These are phyloP conservation scores for Rhododendron williamsianum DNA, from an alignment of 148 eudicot species.

Conservation along the genomic window DNA sequence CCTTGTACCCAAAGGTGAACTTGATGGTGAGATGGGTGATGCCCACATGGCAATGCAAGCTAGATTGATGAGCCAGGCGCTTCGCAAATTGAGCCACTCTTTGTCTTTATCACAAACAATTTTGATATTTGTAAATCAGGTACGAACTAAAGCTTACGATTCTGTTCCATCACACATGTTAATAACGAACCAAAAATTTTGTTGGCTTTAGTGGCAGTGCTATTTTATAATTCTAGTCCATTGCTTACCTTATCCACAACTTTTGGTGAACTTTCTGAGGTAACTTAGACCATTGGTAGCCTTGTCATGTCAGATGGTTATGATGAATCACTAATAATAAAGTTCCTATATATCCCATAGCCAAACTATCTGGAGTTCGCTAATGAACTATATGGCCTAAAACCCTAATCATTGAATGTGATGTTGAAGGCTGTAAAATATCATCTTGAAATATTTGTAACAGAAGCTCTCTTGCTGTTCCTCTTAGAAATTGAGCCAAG, in stretches of 20 bases:
- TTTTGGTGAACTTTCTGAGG: neutral
- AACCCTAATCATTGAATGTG: neutral
- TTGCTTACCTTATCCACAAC: neutral
- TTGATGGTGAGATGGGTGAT: slow-evolving; percentile 99
- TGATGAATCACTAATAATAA: neutral
- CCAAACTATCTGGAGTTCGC: too few species aligned
- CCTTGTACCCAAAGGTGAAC: slow-evolving; percentile 94
- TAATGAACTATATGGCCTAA: too few species aligned
- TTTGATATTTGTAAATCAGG: slow-evolving; percentile 90
- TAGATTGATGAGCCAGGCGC: slow-evolving; percentile 97
- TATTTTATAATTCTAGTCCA: neutral
- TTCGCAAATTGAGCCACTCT: slow-evolving; percentile 94
- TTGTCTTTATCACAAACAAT: slow-evolving; percentile 83
- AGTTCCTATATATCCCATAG: neutral
- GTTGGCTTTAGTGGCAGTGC: neutral
- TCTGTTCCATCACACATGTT: neutral
- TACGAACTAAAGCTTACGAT: neutral
- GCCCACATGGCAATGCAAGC: slow-evolving; percentile 99
- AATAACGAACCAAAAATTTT: neutral
- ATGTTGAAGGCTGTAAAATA: neutral
- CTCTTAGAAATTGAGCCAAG: neutral
- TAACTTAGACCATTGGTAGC: neutral
- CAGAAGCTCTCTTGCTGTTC: neutral
- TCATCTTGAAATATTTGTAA: neutral
- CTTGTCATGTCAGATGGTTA: neutral